Base-by-base conservation (phyloP, 768 basidiomycete genomes). In the Macrocybe gigantea region DNA sequence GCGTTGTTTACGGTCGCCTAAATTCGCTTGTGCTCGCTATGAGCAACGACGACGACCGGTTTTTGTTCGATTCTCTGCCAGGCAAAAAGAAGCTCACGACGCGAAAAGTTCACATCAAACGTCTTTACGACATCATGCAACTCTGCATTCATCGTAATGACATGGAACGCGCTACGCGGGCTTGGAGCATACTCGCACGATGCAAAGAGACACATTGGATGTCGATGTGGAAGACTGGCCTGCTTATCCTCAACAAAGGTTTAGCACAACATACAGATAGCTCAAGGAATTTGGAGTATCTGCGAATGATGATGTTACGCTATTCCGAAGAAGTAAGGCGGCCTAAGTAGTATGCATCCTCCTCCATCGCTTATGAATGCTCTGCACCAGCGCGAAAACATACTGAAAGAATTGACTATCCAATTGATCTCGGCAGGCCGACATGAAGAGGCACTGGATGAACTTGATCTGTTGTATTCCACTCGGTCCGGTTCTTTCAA, bases 161-260 rank as follows among this genome's bases (percentile, higher is more conserved):
- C 63, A 64, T 79, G 47, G 57, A 60, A 38, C 73, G 83, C 36
- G 90, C 91, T 22, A 74, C 66, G 47, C 72, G 77, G 50, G 83
- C 83, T 6, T 93, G 89, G 86, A 68, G 76, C 15, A 82, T 92
- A 34, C 76, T 93, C 14, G 71, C 76, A 8, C 78, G 82, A 47
- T 93, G 90, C 63, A 83, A 82, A 56, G 90, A 92, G 69, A 64
- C 90, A 2, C 65, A 82, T 52, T 92, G 88, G 88, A 80, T 69
- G 60, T 56, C 67, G 7, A 72, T 87, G 63, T 92, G 90, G 88
- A 74, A 69, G 47, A 79, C 75, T 7, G 81, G 81, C n/a, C 61
- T 88, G 41, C 66, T 73, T 47, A 63, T 90, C 41, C 66, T 88
- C 12, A 54, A 67, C 34, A 51, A 56, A 11, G 47, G 66, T 33